Conservation (phyloP, 148 eudicot genomes). For the Amaranthus palmeri region DNA sequence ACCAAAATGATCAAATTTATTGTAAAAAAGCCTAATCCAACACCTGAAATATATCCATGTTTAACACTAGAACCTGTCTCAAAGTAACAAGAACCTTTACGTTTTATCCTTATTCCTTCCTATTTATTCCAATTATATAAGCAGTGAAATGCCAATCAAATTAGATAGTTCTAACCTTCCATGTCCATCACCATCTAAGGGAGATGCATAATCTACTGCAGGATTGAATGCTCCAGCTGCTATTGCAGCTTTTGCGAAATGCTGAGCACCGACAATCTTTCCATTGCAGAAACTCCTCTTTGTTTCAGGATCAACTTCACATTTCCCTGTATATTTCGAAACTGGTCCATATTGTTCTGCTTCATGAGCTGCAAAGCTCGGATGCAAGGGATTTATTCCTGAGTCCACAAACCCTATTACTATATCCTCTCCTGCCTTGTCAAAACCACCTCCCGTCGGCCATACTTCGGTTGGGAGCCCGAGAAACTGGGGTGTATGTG, state of each 20-base stretch:
- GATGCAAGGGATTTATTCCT: constrained; percentile 81
- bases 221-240: constrained; percentile 94
- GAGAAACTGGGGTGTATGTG: constrained; percentile 91
- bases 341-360: constrained; percentile 76
- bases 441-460: constrained; percentile 95
- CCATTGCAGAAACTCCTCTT: constrained; percentile 81
- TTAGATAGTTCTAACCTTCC: constrained; percentile 63
- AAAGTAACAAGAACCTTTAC: no score
- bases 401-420: constrained; percentile 94
- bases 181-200: constrained; percentile 97
- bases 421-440: constrained; percentile 85
- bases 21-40: no score
- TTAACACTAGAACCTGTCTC: no score
- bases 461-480: constrained; percentile 99
- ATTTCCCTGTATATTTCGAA: constrained; percentile 79
- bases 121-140: no score
- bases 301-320: constrained; percentile 75
- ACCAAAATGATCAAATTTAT: no score
- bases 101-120: no score
- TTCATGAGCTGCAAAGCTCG: constrained; percentile 71
- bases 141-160: not conserved
- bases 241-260: constrained; percentile 94
- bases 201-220: constrained; percentile 79
- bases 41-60: no score
- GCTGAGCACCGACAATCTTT: constrained; percentile 95